Evolutionary conservation across 768 basidiomycete genomes (phyloP), one percentile per base, ranked within the genome.

Genomic region (Pisolithus marmoratus): DNA sequence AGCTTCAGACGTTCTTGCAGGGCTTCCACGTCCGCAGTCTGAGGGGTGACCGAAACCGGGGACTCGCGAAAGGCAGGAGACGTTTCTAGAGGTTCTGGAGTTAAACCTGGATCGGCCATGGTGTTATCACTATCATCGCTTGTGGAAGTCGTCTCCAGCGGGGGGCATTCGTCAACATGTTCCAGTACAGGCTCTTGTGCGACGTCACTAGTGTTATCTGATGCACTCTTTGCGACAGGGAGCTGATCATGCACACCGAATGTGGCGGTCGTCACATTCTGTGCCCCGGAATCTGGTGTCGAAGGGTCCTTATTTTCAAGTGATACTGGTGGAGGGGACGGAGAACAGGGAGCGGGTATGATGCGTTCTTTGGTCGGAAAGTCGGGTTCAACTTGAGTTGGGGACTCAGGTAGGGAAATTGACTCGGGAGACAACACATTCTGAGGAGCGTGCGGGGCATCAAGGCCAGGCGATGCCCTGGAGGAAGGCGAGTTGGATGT

Each of bases 1-100:
- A 85, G 71, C 61, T 78, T 83, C 52, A 93, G 69, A 40, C 81
- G 77, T 54, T 83, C 75, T 61, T 82, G 85, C 49, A 91, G 67
- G 31, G 69, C 71, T 49, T 88, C 87, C 6, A 87, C 67, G 52
- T 74, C 69, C 3, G 52, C 48, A 37, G 57, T 61, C 20, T 53
- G 52, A 15, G 49, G 17, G 54, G 46, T 12, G 42, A 8, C 20
- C 31, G 23, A 7, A n/a, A 29, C 43, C 24, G 26, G 17, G 24
- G 12, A 15, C 23, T 43, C 20, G 26, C 12, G 20, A 14, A 9
- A 22, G 20, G 22, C 23, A 24, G 42, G 42, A 15, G 14, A 4
- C 11, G 26, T n/a, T 27, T 15, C 15, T 9, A 5, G 24, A 17
- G n/a, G 15, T 11, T 27, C 43, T 27, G 43, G 15, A 26, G 24